phyloP scores from a whole-genome alignment of 192 early-diverging fungal species.

The Mortierella antarctica region DNA sequence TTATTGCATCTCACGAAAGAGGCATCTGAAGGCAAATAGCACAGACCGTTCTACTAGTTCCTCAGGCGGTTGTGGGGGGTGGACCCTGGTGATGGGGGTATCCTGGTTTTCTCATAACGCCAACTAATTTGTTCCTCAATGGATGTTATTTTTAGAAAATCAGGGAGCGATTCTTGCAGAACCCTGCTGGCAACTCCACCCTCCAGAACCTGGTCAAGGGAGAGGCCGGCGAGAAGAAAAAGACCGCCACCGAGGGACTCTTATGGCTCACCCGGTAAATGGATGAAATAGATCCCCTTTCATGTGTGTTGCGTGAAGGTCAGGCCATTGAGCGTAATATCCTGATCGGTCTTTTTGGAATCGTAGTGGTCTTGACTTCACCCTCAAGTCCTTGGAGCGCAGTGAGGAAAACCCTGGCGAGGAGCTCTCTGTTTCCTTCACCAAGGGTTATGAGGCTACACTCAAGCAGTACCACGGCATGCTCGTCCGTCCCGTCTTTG shows the following conservation, averaged over 20 bases:
- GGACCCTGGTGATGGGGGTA: not conserved
- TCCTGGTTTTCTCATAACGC: constrained; percentile 16
- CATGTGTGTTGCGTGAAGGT: not conserved
- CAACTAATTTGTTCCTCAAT: not conserved
- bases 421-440: constrained; percentile 79
- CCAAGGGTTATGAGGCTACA: constrained; percentile 75
- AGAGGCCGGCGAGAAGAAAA: constrained; percentile 84
- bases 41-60: no score
- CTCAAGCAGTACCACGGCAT: constrained; percentile 78
- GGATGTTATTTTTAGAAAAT: constrained; percentile 73
- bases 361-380: constrained; percentile 80
- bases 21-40: no score
- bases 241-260: constrained; percentile 89
- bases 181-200: constrained; percentile 77
- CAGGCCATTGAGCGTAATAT: not conserved
- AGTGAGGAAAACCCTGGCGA: constrained; percentile 63
- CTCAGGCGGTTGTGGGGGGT: no score
- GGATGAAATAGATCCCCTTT: not conserved
- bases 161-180: constrained; percentile 72
- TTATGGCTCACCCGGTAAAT: constrained; percentile 91
- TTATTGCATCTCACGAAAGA: no score
- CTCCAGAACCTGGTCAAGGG: constrained; percentile 83
- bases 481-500: constrained; percentile 74
- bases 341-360: not conserved
- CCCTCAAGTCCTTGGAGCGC: constrained; percentile 73